Percentiles rank a stretch among this genome's conserved stretches.
Conservation (phyloP, 441 rosid species). For the Populus trichocarpa region DNA sequence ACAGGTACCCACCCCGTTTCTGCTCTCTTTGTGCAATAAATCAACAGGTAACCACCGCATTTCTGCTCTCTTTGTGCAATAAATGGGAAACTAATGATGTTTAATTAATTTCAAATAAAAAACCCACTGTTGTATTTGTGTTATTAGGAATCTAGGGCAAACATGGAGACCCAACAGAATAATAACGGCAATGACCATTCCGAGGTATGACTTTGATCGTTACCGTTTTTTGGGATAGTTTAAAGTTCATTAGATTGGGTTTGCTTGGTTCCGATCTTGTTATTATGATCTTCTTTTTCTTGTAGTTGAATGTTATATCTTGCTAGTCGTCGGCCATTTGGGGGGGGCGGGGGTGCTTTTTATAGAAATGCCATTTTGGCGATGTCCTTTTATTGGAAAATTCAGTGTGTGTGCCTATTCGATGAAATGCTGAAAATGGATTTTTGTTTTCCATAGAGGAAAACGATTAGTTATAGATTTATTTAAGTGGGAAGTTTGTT, state of each 20-base stretch:
- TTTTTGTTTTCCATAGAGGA: not conserved
- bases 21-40: not conserved
- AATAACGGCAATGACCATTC: constrained; percentile 27
- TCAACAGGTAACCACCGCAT: constrained; percentile 23
- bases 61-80: not conserved
- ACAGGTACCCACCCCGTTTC: constrained; percentile 22
- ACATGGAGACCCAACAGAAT: constrained; percentile 41
- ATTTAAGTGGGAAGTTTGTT: not conserved
- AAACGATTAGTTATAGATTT: not conserved
- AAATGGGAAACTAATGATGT: constrained; percentile 4
- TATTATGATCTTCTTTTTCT: constrained; percentile 2
- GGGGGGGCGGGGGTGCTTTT: not conserved
- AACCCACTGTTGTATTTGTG: constrained; percentile 7
- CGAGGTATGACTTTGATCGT: constrained; percentile 33
- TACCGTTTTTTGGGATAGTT: not conserved
- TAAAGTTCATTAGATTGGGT: not conserved
- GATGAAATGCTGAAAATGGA: not conserved
- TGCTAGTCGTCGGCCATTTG: not conserved
- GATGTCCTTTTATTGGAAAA: not conserved
- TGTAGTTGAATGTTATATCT: not conserved
- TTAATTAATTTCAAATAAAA: not conserved
- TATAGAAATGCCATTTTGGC: not conserved
- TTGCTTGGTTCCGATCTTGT: not conserved
- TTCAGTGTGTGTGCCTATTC: not conserved
- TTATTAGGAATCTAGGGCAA: constrained; percentile 38